These are phyloP conservation scores for Neurospora sp. DNA, from an alignment of 495 filamentous ascomycete genomes.

Conservation along the genomic window DNA sequence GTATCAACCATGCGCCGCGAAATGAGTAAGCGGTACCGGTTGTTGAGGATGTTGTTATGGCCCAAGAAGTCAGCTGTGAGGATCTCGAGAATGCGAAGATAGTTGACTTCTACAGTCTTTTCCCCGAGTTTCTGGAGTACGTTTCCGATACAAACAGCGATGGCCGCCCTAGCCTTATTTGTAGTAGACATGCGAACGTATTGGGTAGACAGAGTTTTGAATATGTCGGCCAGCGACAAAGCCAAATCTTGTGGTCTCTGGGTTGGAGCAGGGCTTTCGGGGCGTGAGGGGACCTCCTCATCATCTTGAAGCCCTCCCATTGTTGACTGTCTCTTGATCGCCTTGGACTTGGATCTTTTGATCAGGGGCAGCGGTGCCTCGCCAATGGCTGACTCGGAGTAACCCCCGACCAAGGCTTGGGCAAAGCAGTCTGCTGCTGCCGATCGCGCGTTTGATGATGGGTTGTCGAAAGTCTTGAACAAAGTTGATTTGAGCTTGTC, in stretches of 20 bases:
- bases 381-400: constrained; percentile 51
- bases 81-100: constrained; percentile 69
- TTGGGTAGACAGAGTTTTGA: constrained; percentile 71
- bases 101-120: constrained; percentile 66
- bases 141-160: constrained; percentile 79
- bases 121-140: constrained; percentile 65
- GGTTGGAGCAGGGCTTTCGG: constrained; percentile 58
- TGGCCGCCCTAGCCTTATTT: constrained; percentile 69
- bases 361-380: constrained; percentile 48
- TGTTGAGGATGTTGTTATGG: constrained; percentile 62
- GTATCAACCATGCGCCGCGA: constrained; percentile 77
- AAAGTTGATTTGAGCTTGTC: constrained; percentile 69
- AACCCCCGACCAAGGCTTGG: constrained; percentile 64
- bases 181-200: constrained; percentile 73
- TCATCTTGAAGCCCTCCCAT: constrained; percentile 47
- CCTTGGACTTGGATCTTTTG: constrained; percentile 63
- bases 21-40: constrained; percentile 79
- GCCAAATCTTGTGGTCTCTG: constrained; percentile 62
- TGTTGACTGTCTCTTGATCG: constrained; percentile 57
- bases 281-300: constrained; percentile 64
- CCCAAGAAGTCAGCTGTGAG: constrained; percentile 72
- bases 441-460: constrained; percentile 61
- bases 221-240: constrained; percentile 67
- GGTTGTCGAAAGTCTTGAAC: constrained; percentile 78
- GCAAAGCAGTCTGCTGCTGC: constrained; percentile 83